Conservation (phyloP, 2,329 filamentous ascomycete genomes). For the Zarea fungicola region DNA sequence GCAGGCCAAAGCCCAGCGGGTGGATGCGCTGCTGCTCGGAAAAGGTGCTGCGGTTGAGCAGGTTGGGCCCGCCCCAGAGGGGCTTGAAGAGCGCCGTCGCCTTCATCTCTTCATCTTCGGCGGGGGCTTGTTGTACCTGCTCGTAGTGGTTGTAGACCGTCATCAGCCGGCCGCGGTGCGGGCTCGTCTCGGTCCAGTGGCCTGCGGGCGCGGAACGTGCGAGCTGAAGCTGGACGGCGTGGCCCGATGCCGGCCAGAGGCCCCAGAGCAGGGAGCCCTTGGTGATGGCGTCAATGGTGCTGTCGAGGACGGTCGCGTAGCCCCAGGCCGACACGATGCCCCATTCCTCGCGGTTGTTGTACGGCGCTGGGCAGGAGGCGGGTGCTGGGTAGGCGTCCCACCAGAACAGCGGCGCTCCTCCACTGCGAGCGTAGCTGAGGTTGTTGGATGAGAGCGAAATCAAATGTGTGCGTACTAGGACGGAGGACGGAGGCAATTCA, state of each 20-base stretch:
- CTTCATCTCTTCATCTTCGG: not conserved
- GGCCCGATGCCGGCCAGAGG: slow-evolving; percentile 37
- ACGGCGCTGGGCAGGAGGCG: slow-evolving; percentile 24
- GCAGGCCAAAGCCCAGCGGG: slow-evolving; percentile 12
- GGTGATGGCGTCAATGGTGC: slow-evolving; percentile 29
- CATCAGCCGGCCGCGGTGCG: slow-evolving; percentile 21
- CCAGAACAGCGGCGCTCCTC: slow-evolving; percentile 23
- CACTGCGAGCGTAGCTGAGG: slow-evolving; percentile 28
- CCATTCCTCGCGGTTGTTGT: slow-evolving; percentile 33
- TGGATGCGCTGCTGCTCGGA: slow-evolving; percentile 14
- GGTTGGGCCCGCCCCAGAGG: slow-evolving; percentile 15
- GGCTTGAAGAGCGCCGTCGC: not conserved
- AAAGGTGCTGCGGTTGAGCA: slow-evolving; percentile 12
- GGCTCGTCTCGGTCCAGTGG: slow-evolving; percentile 33
- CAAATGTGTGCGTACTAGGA: slow-evolving; percentile 25
- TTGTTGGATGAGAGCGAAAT: slow-evolving; percentile 30
- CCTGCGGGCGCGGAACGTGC: slow-evolving; percentile 19
- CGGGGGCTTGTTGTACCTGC: not conserved
- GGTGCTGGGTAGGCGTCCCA: slow-evolving; percentile 43
- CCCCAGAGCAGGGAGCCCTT: slow-evolving; percentile 35
- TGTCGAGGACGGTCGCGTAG: slow-evolving; percentile 37
- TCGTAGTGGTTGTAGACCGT: slow-evolving; percentile 41
- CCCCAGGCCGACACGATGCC: slow-evolving; percentile 46
- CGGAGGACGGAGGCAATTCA: slow-evolving; percentile 19
- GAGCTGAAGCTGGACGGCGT: slow-evolving; percentile 33